A percentile compares a stretch with the other conserved stretches of the same genome.
Conservation (phyloP, 257 asterid species). For the Ilex aquifolium region DNA sequence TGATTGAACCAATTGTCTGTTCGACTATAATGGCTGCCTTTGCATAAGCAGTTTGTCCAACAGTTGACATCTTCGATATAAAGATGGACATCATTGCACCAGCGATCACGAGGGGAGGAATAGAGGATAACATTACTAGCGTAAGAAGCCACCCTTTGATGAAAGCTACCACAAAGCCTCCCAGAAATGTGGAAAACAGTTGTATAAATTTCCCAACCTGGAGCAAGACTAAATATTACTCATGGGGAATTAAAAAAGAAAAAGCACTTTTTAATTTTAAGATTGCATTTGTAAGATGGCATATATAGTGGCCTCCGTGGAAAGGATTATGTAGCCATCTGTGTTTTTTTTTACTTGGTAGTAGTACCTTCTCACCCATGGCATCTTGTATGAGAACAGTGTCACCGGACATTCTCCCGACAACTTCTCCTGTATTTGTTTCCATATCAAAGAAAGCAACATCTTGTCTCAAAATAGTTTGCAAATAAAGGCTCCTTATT, state of each 20-base stretch:
- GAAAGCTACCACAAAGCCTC: constrained; percentile 62
- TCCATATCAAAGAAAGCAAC: constrained; percentile 77
- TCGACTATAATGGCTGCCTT: constrained; percentile 59
- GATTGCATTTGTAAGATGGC: neutral
- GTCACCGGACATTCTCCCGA: constrained; percentile 70
- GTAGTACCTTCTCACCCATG: constrained; percentile 64
- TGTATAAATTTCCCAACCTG: constrained; percentile 66
- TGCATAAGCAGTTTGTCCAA: constrained; percentile 49
- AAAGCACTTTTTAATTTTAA: neutral
- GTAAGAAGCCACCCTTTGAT: constrained; percentile 66
- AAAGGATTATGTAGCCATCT: neutral
- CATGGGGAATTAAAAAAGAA: neutral
- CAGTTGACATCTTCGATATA: constrained; percentile 23
- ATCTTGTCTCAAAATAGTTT: constrained; percentile 65
- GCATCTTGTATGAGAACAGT: constrained; percentile 75
- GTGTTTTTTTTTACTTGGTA: no score
- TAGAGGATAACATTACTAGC: constrained; percentile 52
- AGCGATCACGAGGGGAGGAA: constrained; percentile 44
- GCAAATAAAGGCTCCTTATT: constrained; percentile 51
- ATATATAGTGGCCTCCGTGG: neutral
- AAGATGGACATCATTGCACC: constrained; percentile 40
- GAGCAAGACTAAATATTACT: neutral
- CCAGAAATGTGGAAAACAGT: constrained; percentile 50
- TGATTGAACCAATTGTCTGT: constrained; percentile 58
- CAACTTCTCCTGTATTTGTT: constrained; percentile 61